Evolutionary conservation across 305 asterid species (phyloP).

Genomic region (Solanum hybrid): DNA sequence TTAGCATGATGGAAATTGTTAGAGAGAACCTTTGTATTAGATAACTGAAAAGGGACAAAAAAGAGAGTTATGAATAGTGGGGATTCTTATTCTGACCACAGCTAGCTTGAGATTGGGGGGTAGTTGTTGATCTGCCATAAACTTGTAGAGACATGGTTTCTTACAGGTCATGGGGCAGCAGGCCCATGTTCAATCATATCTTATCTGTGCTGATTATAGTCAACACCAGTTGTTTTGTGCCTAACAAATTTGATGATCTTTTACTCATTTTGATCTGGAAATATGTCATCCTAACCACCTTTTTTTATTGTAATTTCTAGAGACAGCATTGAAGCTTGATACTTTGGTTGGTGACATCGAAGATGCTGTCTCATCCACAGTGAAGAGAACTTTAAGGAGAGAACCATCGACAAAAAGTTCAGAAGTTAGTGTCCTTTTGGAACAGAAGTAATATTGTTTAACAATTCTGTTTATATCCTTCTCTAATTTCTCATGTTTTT

Average conservation of each 20-base stretch:
- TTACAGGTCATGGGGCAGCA: neutral
- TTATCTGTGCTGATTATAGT: neutral
- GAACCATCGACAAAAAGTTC: conserved; percentile 38
- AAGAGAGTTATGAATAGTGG: neutral
- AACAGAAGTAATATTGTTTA: neutral
- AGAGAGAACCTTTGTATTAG: neutral
- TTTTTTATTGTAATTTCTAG: conserved; percentile 37
- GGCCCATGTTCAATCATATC: neutral
- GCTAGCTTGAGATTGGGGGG: neutral
- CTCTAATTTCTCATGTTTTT: conserved; percentile 5
- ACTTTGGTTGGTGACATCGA: conserved; percentile 83
- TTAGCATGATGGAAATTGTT: neutral
- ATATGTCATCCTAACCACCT: neutral
- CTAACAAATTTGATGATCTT: neutral
- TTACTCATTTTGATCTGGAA: conserved; percentile 1
- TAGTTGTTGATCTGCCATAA: neutral
- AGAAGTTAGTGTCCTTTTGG: conserved; percentile 50
- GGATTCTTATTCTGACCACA: neutral
- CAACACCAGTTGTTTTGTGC: neutral
- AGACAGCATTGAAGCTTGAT: conserved; percentile 78
- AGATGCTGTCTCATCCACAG: conserved; percentile 72
- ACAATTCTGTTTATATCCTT: neutral
- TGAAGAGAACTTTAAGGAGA: conserved; percentile 57
- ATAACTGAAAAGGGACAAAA: neutral
- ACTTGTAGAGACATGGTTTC: neutral